phyloP scores from a whole-genome alignment of 2,329 filamentous ascomycete genomes.

The Phialophora tarda region DNA sequence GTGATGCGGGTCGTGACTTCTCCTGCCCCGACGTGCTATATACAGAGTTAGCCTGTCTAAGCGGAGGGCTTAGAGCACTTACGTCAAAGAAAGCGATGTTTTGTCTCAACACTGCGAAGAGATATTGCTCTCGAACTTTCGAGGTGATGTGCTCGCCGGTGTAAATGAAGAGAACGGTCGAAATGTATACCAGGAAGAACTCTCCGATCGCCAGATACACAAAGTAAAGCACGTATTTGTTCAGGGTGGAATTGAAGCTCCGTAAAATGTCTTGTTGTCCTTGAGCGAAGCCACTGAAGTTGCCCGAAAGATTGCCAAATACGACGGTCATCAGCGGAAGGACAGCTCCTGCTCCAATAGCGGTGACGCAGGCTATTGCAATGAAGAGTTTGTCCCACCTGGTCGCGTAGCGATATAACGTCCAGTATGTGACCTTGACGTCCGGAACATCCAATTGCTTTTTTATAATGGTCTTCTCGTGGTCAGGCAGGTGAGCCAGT shows the following conservation, averaged over 20 bases:
- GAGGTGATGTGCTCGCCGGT: conserved; percentile 78
- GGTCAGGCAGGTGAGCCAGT: conserved; percentile 66
- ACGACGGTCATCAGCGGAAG: conserved; percentile 79
- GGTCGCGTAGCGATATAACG: conserved; percentile 73
- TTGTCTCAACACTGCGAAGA: conserved; percentile 81
- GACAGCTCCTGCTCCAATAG: conserved; percentile 75
- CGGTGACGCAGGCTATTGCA: conserved; percentile 63
- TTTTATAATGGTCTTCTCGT: conserved; percentile 71
- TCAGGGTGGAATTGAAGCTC: conserved; percentile 66
- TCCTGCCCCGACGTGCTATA: conserved; percentile 76
- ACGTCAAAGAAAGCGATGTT: conserved; percentile 89
- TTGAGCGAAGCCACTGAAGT: conserved; percentile 70
- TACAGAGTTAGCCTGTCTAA: not conserved
- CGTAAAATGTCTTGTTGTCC: conserved; percentile 48
- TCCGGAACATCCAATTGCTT: conserved; percentile 70
- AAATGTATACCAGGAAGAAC: conserved; percentile 77
- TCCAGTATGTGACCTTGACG: conserved; percentile 67
- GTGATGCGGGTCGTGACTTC: conserved; percentile 96
- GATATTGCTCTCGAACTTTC: conserved; percentile 81
- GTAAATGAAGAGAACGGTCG: conserved; percentile 89
- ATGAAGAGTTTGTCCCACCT: conserved; percentile 69
- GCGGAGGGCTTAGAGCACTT: not conserved
- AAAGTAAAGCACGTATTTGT: conserved; percentile 76
- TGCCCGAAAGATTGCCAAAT: conserved; percentile 76
- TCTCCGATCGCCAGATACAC: conserved; percentile 82